Percentiles rank a stretch among this genome's conserved stretches.
phyloP scores from a whole-genome alignment of 2,329 filamentous ascomycete genomes.

The Apiospora sp. region DNA sequence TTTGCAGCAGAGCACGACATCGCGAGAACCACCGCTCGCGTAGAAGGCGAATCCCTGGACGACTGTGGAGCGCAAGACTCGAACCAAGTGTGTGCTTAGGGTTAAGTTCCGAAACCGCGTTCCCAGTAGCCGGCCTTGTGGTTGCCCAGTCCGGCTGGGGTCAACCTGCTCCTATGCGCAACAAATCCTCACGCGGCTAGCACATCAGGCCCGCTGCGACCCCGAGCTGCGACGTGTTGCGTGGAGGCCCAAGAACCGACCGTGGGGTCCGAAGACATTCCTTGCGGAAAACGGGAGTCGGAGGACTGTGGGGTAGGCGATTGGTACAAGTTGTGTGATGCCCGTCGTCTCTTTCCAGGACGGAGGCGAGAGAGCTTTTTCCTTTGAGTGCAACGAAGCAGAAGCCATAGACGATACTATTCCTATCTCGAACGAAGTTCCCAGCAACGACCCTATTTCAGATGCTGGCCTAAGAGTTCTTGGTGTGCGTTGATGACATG shows the following conservation, averaged over 20 bases:
- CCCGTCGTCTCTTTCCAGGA: conserved; percentile 38
- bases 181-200: conserved; percentile 55
- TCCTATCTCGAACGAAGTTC: conserved; percentile 45
- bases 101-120: conserved; percentile 90
- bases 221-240: conserved; percentile 66
- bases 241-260: conserved; percentile 44
- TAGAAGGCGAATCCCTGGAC: conserved; percentile 74
- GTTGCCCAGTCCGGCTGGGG: conserved; percentile 53
- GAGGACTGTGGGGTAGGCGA: conserved; percentile 82
- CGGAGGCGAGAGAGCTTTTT: conserved; percentile 55
- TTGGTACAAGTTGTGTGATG: conserved; percentile 65
- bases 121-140: conserved; percentile 52
- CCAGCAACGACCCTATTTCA: conserved; percentile 39
- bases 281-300: conserved; percentile 75
- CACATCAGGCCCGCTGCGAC: conserved; percentile 63
- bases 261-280: conserved; percentile 65
- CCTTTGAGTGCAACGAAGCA: conserved; percentile 34
- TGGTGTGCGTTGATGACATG: conserved; percentile 27
- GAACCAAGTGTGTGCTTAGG: conserved; percentile 83
- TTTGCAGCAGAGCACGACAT: conserved; percentile 59
- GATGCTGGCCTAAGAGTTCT: conserved; percentile 36
- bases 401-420: conserved; percentile 29
- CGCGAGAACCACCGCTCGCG: conserved; percentile 44
- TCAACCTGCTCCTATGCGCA: conserved; percentile 47
- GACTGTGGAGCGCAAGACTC: conserved; percentile 76